These are phyloP conservation scores for Butyriboletus pseudospeciosus DNA, from an alignment of 1,284 basidiomycete species.

Conservation along the genomic window DNA sequence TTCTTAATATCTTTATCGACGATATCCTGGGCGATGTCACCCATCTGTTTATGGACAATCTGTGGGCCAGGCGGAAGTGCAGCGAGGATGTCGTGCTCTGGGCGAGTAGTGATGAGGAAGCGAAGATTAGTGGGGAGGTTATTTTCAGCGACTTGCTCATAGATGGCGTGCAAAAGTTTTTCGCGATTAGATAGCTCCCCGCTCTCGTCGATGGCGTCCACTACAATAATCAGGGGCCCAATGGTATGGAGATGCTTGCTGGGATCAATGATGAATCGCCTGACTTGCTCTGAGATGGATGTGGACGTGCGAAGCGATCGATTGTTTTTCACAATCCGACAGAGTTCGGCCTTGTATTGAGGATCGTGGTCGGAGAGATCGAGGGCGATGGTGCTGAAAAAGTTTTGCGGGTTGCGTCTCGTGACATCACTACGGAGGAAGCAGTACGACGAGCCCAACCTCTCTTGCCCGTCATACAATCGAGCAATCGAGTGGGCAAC, in stretches of 20 bases:
- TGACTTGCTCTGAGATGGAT: constrained; percentile 17
- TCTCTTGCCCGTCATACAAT: constrained; percentile 20
- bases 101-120: constrained; percentile 19
- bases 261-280: constrained; percentile 16
- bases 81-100: constrained; percentile 20
- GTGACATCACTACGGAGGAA: constrained; percentile 16
- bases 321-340: constrained; percentile 11
- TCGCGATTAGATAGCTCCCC: constrained; percentile 17
- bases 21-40: constrained; percentile 6
- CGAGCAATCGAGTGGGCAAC: constrained; percentile 21
- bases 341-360: constrained; percentile 15
- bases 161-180: constrained; percentile 7
- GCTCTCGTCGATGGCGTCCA: constrained; percentile 25
- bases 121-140: constrained; percentile 16
- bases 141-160: constrained; percentile 8
- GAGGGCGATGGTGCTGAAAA: constrained; percentile 22
- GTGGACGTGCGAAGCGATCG: constrained; percentile 18
- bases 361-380: constrained; percentile 22
- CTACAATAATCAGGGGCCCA: constrained; percentile 15
- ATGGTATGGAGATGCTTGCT: constrained; percentile 12
- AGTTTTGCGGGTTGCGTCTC: constrained; percentile 18
- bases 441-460: constrained; percentile 21
- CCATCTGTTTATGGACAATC: constrained; percentile 14
- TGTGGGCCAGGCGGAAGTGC: background rate
- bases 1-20: constrained; percentile 19